Evolutionary conservation across 768 basidiomycete genomes (phyloP).

Genomic region (Naematelia encephala): DNA sequence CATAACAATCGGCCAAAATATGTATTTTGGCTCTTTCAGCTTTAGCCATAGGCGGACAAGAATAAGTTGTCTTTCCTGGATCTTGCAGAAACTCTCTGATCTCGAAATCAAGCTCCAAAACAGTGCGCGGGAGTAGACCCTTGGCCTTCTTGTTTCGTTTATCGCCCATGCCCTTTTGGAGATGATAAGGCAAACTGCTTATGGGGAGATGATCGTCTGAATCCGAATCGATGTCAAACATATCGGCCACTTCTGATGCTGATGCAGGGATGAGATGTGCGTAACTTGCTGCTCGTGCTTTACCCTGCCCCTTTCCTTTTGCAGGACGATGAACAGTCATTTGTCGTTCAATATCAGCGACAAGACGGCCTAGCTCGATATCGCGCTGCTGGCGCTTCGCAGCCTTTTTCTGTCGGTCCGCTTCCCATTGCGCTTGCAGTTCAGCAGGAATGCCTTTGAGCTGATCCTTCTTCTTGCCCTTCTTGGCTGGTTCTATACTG

Average conservation of each 20-base stretch:
- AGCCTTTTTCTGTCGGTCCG: conserved; percentile 80
- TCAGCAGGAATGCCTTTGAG: conserved; percentile 56
- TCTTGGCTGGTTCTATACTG: conserved; percentile 39
- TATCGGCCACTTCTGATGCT: conserved; percentile 57
- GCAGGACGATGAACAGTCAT: conserved; percentile 37
- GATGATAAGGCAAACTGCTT: conserved; percentile 5
- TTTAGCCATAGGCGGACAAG: conserved; percentile 75
- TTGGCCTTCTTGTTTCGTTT: conserved; percentile 9
- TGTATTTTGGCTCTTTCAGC: conserved; percentile 69
- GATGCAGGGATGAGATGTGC: conserved; percentile 41
- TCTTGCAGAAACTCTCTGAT: conserved; percentile 68
- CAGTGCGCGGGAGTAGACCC: conserved; percentile 10
- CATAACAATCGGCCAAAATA: conserved; percentile 73
- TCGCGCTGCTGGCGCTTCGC: conserved; percentile 65
- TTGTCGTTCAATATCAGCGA: conserved; percentile 61
- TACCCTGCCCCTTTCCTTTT: conserved; percentile 55
- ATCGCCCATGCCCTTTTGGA: conserved; percentile 14
- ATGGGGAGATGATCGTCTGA: conserved; percentile 9
- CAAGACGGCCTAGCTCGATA: conserved; percentile 55
- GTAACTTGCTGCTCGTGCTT: conserved; percentile 50
- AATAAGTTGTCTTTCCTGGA: conserved; percentile 58
- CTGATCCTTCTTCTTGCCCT: conserved; percentile 55
- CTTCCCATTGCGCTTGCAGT: conserved; percentile 69
- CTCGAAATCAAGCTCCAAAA: conserved; percentile 48
- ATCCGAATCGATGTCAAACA: conserved; percentile 59